Evolutionary conservation across 352 stramenopile genomes (phyloP), one percentile per base, ranked within the genome.

Genomic region (Globisporangium abappressorium): DNA sequence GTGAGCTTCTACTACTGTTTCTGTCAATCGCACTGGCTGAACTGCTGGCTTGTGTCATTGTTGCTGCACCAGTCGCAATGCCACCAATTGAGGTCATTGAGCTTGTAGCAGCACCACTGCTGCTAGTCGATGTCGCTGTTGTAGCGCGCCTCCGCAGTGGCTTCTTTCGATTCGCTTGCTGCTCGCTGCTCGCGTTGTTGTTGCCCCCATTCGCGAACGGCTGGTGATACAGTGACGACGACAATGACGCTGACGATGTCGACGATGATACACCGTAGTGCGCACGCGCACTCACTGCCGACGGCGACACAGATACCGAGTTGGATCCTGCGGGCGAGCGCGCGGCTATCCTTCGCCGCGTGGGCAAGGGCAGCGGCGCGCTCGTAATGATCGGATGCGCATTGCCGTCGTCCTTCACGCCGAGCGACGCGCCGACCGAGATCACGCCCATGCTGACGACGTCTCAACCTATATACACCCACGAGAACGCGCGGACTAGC

Each of bases 341-440:
- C 57, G 67, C 30, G n/a, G 47, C 33, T 55, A 57, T 2, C 58
- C 30, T 63, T 34, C 62, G 43, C 20, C 30, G 34, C 26, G 20
- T 38, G 38, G 36, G 24, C 58, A 63, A 26, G 15, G 63, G 33
- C 26, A 55, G 46, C 55, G 43, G 54, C 47, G 54, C 26, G 3
- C 63, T 53, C 0, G 53, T 41, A 20, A 62, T 49, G 58, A 62
- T 57, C 28, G 65, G 49, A 38, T 56, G 49, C 24, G 41, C 61
- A 55, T 59, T 55, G 63, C 55, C 22, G 43, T 72, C 76, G 33
- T 79, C 74, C 43, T 77, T 78, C 46, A 94, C 84, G 72, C 85
- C 85, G 34, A 94, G 75, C 62, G 85, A 92, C 66, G 85, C 85
- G 54, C 85, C 85, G 20, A 94, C 74, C 15, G 85, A 91, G 77